These are phyloP conservation scores for Coniophora puteana DNA, from an alignment of 1,284 basidiomycete genomes.

Conservation along the genomic window DNA sequence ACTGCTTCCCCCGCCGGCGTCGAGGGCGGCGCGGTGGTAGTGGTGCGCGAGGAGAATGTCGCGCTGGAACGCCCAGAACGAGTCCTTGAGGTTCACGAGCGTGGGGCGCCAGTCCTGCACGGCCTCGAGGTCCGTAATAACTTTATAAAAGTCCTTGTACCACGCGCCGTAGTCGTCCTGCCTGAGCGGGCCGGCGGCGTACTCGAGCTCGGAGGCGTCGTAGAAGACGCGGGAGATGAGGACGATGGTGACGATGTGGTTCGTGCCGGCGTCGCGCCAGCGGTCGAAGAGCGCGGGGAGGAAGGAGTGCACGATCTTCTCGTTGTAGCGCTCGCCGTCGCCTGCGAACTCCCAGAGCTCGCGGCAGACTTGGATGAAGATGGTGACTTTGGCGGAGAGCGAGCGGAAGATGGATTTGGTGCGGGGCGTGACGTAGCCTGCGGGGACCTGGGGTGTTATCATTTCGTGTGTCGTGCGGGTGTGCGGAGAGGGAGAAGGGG, in stretches of 20 bases:
- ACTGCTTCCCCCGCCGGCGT: conserved; percentile 36
- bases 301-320: conserved; percentile 94
- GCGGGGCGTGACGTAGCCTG: conserved; percentile 76
- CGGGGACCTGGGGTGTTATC: conserved; percentile 54
- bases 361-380: conserved; percentile 94
- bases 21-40: conserved; percentile 62
- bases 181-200: conserved; percentile 71
- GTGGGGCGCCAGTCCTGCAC: conserved; percentile 86
- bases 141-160: conserved; percentile 97
- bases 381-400: conserved; percentile 85
- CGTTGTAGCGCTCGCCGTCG: conserved; percentile 93
- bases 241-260: conserved; percentile 93
- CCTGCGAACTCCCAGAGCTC: conserved; percentile 98
- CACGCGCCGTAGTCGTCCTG: conserved; percentile 70
- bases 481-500: conserved; percentile 1
- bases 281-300: conserved; percentile 80
- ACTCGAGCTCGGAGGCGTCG: conserved; percentile 77
- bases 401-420: conserved; percentile 92
- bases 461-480: conserved; percentile 6
- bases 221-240: conserved; percentile 95
- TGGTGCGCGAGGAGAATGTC: conserved; percentile 87
- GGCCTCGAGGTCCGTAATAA: conserved; percentile 91
- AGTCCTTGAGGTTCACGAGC: conserved; percentile 83
- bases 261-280: conserved; percentile 83
- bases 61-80: conserved; percentile 84